These are phyloP conservation scores for Corynascus novoguineensis DNA, from an alignment of 495 filamentous ascomycete species.

Conservation along the genomic window DNA sequence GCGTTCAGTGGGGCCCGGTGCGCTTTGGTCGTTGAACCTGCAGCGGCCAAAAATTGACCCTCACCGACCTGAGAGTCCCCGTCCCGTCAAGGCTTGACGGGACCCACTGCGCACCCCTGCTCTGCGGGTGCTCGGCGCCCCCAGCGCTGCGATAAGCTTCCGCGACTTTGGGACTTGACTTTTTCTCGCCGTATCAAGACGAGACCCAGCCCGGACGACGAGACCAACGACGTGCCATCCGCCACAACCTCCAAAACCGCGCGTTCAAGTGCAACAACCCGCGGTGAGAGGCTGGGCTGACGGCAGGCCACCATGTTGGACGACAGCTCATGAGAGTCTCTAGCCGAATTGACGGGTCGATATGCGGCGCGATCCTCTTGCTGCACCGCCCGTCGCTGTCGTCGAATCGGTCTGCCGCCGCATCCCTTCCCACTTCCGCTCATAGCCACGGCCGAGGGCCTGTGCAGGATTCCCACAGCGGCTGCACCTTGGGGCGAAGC, in stretches of 20 bases:
- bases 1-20: neutral
- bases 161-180: conserved; percentile 8
- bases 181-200: conserved; percentile 18
- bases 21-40: neutral
- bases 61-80: conserved; percentile 4
- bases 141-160: conserved; percentile 16
- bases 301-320: conserved; percentile 42
- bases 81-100: neutral
- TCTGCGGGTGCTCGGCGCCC: neutral
- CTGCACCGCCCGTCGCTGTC: conserved; percentile 36
- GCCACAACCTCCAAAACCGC: conserved; percentile 5
- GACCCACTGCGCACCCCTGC: neutral
- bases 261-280: neutral
- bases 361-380: conserved; percentile 45
- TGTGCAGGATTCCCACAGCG: neutral
- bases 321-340: conserved; percentile 50
- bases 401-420: conserved; percentile 27
- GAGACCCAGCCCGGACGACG: conserved; percentile 1
- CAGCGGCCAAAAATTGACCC: conserved; percentile 21
- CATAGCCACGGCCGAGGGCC: conserved; percentile 20
- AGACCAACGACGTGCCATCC: conserved; percentile 2
- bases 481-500: neutral
- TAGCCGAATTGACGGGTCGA: conserved; percentile 48
- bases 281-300: conserved; percentile 36
- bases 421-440: neutral